Base-by-base conservation (phyloP, 2,329 filamentous ascomycete genomes). In the Aspergillus fischeri region DNA sequence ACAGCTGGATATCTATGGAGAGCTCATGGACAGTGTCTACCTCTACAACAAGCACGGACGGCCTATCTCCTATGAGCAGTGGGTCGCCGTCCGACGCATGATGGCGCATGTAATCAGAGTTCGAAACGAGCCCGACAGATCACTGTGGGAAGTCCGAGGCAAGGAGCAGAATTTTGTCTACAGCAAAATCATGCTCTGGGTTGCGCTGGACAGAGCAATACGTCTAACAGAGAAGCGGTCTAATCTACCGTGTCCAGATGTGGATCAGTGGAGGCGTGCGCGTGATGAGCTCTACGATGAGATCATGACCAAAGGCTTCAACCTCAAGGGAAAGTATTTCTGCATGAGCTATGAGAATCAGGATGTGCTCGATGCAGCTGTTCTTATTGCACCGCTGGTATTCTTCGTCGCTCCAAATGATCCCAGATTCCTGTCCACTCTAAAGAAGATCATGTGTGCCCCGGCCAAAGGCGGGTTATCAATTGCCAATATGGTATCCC, bases 131-230 rank as follows among this genome's bases (percentile, higher is more conserved):
- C 84, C 85, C 10, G 89, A 92, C 67, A 91, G 91, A 87, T 91
- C 87, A 2, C 92, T 92, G 65, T 92, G 89, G 89, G 89, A 92
- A 70, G 88, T 91, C 5, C 83, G 89, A 42, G 89, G 89, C 61
- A 77, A 86, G 66, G 88, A 88, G 68, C 88, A 91, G 71, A 84
- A 91, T 67, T 92, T 91, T 63, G 84, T 87, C 14, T 92, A 92
- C 73, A 90, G 86, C n/a, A 90, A 92, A 68, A 81, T 92, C 61
- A 90, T 92, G 86, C 80, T 92, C 24, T 92, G 89, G 89, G 89
- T 92, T 3, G 88, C 89, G n/a, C 85, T 92, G 60, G 89, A 92
- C 69, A 85, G 89, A 4, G 89, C 86, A 9, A 75, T 92, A 10
- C 87, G 89, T 1, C 81, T 92, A 0, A 80, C 87, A 3, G 88